A percentile compares a stretch with the other conserved stretches of the same genome.
phyloP scores from a whole-genome alignment of 805 yeast species.

The Torulaspora microellipsoides region DNA sequence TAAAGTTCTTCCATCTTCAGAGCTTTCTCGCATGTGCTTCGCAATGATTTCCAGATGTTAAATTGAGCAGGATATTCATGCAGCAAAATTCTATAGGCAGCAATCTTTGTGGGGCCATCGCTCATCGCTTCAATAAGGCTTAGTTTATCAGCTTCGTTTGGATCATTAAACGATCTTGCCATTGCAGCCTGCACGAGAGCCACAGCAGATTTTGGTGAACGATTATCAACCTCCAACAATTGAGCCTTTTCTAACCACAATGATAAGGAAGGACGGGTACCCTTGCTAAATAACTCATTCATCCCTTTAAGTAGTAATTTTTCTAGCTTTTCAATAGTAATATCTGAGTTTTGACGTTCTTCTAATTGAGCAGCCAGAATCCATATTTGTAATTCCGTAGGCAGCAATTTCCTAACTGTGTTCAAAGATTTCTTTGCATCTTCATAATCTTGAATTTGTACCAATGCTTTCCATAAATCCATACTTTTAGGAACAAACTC shows the following conservation, averaged over 20 bases:
- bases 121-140: conserved; percentile 13
- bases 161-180: conserved; percentile 29
- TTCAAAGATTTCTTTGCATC: conserved; percentile 55
- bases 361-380: conserved; percentile 65
- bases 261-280: conserved; percentile 33
- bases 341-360: conserved; percentile 43
- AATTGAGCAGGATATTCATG: conserved; percentile 44
- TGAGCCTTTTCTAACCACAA: conserved; percentile 58
- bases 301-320: conserved; percentile 38
- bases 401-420: conserved; percentile 53
- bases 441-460: conserved; percentile 40
- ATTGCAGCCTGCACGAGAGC: conserved; percentile 48
- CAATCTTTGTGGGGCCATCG: conserved; percentile 35
- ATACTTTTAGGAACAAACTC: conserved; percentile 63
- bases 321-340: conserved; percentile 36
- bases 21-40: conserved; percentile 34
- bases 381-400: conserved; percentile 55
- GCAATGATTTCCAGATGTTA: conserved; percentile 47
- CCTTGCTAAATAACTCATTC: conserved; percentile 45
- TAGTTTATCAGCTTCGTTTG: conserved; percentile 17
- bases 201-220: conserved; percentile 43
- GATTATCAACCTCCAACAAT: conserved; percentile 43
- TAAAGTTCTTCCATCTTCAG: conserved; percentile 35
- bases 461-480: conserved; percentile 59
- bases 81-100: conserved; percentile 41